These are phyloP conservation scores for Chondrus crispus DNA, from an alignment of 23 red algal species.

Conservation along the genomic window DNA sequence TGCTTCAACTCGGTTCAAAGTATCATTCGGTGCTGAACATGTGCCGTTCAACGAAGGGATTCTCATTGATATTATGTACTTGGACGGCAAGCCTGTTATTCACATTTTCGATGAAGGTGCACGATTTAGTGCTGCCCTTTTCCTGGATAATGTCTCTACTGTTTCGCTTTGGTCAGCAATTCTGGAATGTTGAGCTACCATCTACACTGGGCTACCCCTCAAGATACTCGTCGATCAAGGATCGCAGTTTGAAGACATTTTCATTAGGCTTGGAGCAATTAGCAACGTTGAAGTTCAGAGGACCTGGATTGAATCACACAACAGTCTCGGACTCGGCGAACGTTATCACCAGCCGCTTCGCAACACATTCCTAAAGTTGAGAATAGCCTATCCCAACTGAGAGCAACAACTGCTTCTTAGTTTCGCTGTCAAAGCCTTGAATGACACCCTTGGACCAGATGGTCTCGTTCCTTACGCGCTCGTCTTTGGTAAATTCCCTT, in stretches of 20 bases:
- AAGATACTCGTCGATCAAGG: background rate
- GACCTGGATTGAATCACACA: background rate
- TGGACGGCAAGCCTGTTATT: background rate
- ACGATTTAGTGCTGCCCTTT: background rate
- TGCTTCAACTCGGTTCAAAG: background rate
- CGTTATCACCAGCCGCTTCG: background rate
- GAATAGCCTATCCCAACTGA: background rate
- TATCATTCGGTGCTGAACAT: slow-evolving; percentile 2
- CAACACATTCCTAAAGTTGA: slow-evolving; percentile 15
- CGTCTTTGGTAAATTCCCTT: background rate
- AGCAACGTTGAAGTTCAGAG: background rate
- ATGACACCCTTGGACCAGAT: background rate
- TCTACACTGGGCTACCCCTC: background rate
- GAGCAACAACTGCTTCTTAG: background rate
- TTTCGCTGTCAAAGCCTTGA: background rate
- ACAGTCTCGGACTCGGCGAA: background rate
- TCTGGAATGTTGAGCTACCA: background rate
- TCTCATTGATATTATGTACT: background rate
- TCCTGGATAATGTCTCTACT: background rate
- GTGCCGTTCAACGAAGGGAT: background rate
- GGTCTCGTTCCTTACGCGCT: background rate
- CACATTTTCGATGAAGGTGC: background rate
- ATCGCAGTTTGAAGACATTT: background rate
- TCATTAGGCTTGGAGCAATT: background rate
- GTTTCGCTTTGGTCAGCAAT: background rate